Evolutionary conservation across 352 stramenopile species (phyloP).

Genomic region (Globisporangium perplexum): DNA sequence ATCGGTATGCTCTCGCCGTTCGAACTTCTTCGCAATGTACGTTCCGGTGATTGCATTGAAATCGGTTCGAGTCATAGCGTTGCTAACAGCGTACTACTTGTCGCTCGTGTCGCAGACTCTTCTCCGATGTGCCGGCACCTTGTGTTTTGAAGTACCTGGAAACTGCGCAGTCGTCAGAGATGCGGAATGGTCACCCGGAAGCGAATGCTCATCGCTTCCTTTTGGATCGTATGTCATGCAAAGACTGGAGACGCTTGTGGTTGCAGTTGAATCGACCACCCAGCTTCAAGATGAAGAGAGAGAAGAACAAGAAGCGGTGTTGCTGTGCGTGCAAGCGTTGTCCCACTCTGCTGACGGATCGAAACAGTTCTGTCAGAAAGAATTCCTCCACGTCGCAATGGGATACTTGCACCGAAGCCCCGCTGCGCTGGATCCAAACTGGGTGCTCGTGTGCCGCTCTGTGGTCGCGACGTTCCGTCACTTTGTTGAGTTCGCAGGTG

Average conservation of each 20-base stretch:
- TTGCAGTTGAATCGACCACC: not conserved
- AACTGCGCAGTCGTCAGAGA: conserved; percentile 6
- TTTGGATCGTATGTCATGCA: conserved; percentile 10
- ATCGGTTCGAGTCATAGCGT: not conserved
- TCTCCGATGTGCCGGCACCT: conserved; percentile 7
- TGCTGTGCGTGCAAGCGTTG: conserved; percentile 15
- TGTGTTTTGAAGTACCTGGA: conserved; percentile 7
- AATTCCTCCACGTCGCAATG: conserved; percentile 3
- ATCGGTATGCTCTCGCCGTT: conserved; percentile 4
- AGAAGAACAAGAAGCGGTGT: conserved; percentile 2
- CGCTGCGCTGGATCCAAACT: not conserved
- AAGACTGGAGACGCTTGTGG: conserved; percentile 2
- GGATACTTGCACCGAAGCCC: conserved; percentile 3
- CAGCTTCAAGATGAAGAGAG: not conserved
- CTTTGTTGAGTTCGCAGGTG: not conserved
- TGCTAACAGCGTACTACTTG: not conserved
- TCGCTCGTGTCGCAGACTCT: conserved; percentile 1
- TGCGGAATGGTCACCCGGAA: not conserved
- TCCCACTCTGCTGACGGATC: conserved; percentile 8
- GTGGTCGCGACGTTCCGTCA: conserved; percentile 9
- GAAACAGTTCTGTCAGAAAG: conserved; percentile 9
- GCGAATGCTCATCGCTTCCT: not conserved
- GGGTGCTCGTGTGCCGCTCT: conserved; percentile 8
- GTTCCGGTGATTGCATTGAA: not conserved
- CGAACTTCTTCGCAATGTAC: conserved; percentile 2